Conservation (phyloP, 345 rosid species). For the Clausena lansium region DNA sequence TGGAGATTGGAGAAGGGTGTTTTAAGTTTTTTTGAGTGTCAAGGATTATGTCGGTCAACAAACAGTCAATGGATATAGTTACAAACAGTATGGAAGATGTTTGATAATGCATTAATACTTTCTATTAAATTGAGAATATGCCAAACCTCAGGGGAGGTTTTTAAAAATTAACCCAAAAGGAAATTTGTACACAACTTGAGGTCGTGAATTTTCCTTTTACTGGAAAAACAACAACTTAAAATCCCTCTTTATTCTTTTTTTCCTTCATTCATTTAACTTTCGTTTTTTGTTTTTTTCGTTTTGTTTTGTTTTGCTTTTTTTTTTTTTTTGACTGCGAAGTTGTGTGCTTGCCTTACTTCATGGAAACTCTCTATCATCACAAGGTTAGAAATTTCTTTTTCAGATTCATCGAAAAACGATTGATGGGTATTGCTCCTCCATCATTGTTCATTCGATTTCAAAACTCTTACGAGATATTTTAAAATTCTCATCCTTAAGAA, state of each 20-base stretch:
- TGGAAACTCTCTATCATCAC: not conserved
- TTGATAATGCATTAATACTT: no score
- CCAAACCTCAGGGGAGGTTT: no score
- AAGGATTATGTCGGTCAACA: no score
- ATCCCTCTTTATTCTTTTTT: not conserved
- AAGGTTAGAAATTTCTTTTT: not conserved
- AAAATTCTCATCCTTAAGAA: not conserved
- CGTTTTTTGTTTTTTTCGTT: no score
- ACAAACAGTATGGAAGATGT: no score
- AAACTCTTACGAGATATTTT: conserved; percentile 26
- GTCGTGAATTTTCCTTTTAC: not conserved
- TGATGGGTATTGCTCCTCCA: conserved; percentile 24
- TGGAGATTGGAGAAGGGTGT: no score
- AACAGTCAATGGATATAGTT: no score
- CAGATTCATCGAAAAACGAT: conserved; percentile 9
- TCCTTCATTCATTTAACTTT: no score
- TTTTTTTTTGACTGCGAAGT: not conserved
- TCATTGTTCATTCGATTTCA: conserved; percentile 20
- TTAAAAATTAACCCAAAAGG: no score
- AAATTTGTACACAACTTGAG: not conserved
- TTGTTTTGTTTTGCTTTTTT: no score
- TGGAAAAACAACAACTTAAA: not conserved
- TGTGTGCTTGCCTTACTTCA: not conserved
- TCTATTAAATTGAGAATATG: no score
- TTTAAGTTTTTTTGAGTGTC: no score